Evolutionary conservation across 352 stramenopile genomes (phyloP), one percentile per base, ranked within the genome.

Genomic region (Phytophthora citrophthora): DNA sequence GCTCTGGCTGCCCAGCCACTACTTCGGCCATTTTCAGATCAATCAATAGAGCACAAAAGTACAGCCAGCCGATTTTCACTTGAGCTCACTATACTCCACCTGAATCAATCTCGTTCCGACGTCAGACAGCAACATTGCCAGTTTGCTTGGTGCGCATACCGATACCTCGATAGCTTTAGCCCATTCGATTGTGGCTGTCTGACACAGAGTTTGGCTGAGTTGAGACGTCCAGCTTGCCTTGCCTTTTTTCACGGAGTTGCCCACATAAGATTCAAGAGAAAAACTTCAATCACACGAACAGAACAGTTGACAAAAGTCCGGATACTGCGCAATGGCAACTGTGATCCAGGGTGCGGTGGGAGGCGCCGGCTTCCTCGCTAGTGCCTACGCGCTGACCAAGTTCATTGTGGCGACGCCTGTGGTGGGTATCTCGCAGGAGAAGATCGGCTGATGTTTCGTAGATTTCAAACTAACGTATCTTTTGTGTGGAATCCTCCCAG

Each of bases 371-470:
- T 89, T 94, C 41, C 54, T 89, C 15, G 83, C 81, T 44, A 94
- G 83, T 49, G 83, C 82, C 55, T 82, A 82, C 66, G 88, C 82
- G 71, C 77, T 94, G 40, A 83, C 80, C 64, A 93, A 91, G 76
- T 94, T 93, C 73, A 89, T 94, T 52, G 56, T 86, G 44, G 76
- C 78, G 18, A 90, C 85, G 29, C 75, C 82, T 7, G 77, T 93
- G 80, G 83, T 92, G 49, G 36, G 67, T 79, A 34, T 54, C 36
- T 5, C 36, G 9, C 6, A 48, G 16, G 7, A 38, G 13, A 16
- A 64, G 46, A 38, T 59, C 4, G n/a, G 12, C 12, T 11, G 26
- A 46, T 60, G 16, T 32, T 23, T 29, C 23, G 13, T 41, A 20
- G 8, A 26, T 13, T 20, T 20, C 13, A 4, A 59, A 51, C 24